Percentiles rank a stretch among this genome's conserved stretches.
Evolutionary conservation across 1,284 basidiomycete species (phyloP).

Genomic region (Cutaneotrichosporon daszewskae): DNA sequence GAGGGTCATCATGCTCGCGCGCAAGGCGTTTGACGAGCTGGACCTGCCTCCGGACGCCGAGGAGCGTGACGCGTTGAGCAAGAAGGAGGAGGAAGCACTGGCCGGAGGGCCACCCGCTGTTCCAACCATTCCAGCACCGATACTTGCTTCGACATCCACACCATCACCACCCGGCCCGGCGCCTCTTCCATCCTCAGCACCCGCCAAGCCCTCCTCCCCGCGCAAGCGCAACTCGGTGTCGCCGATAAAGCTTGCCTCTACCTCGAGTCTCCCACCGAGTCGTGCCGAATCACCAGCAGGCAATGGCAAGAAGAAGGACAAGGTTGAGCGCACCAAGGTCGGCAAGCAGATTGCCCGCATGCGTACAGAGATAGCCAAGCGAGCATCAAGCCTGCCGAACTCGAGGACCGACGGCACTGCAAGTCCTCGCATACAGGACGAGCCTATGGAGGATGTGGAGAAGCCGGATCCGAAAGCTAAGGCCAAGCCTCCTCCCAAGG

Average conservation of each 20-base stretch:
- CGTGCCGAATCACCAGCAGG: constrained; percentile 10
- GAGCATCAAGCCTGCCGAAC: constrained; percentile 22
- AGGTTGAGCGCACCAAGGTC: constrained; percentile 19
- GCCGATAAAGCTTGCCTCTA: neutral
- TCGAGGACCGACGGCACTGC: constrained; percentile 13
- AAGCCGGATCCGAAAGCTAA: neutral
- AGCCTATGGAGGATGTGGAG: constrained; percentile 4
- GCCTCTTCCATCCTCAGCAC: neutral
- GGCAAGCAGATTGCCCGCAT: constrained; percentile 29
- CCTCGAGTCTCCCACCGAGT: neutral
- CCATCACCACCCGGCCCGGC: too few species aligned
- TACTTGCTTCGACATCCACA: neutral
- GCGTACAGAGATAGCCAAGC: constrained; percentile 21
- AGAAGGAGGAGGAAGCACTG: constrained; percentile 29
- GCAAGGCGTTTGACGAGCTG: constrained; percentile 40
- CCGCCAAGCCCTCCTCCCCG: constrained; percentile 1
- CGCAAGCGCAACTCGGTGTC: constrained; percentile 1
- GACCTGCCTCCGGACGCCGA: constrained; percentile 29
- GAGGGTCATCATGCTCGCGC: constrained; percentile 29
- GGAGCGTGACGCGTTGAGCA: constrained; percentile 33
- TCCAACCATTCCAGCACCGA: neutral
- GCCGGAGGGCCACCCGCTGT: constrained; percentile 2
- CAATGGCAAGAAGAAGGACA: constrained; percentile 4
- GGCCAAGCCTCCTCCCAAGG: neutral
- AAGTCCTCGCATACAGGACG: constrained; percentile 17